A percentile compares a stretch with the other conserved stretches of the same genome.
Conservation (phyloP, 129 eudicot genomes). For the Arctium lappa region DNA sequence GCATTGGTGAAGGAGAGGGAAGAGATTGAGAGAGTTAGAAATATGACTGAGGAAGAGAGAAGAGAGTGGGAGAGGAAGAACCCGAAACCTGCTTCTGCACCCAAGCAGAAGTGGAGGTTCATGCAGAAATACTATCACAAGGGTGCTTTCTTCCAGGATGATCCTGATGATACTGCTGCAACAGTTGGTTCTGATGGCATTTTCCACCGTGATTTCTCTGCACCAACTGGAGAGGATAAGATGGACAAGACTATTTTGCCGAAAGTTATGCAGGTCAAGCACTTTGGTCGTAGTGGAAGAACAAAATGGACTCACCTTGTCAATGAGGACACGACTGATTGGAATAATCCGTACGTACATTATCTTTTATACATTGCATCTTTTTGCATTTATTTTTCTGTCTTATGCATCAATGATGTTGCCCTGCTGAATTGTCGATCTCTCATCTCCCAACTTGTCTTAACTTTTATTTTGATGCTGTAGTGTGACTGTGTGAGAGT, state of each 20-base stretch:
- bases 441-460: not conserved
- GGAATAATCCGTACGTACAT: conserved; percentile 90
- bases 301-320: conserved; percentile 98
- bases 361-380: not conserved
- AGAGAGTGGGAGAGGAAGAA: conserved; percentile 98
- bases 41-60: conserved; percentile 97
- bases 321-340: conserved; percentile 94
- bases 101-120: conserved; percentile 86
- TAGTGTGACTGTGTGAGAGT: not conserved
- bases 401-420: conserved; percentile 5
- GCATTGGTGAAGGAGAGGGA: conserved; percentile 86
- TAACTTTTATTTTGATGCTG: not conserved
- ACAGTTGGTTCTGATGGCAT: conserved; percentile 65
- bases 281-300: conserved; percentile 96
- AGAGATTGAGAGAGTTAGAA: conserved; percentile 90
- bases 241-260: conserved; percentile 92
- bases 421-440: not conserved
- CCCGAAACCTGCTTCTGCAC: conserved; percentile 46
- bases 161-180: conserved; percentile 74
- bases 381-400: not conserved
- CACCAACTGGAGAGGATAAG: conserved; percentile 95
- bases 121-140: conserved; percentile 99
- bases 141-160: conserved; percentile 88
- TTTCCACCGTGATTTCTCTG: conserved; percentile 69
- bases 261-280: conserved; percentile 96